Conservation (phyloP, 805 yeast species). For the Trichomonascus vanleenenianus region DNA sequence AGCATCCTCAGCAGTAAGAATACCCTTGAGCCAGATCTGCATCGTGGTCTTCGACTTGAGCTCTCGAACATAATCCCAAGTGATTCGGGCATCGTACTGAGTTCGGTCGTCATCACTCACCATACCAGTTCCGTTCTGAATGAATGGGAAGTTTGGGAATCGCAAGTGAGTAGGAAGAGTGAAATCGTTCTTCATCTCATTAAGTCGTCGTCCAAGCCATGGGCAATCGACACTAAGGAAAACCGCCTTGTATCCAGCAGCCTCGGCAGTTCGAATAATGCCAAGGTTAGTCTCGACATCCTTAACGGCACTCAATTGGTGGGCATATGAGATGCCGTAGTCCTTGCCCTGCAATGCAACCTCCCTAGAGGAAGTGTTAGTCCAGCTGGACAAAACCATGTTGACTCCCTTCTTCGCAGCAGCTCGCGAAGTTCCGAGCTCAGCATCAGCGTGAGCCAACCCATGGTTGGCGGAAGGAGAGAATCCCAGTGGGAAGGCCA, state of each 20-base stretch:
- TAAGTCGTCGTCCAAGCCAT: constrained; percentile 41
- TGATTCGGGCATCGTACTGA: constrained; percentile 15
- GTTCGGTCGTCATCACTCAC: constrained; percentile 5
- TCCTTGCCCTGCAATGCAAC: constrained; percentile 1
- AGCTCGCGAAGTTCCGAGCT: constrained; percentile 22
- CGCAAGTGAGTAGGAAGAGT: neutral
- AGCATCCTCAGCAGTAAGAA: constrained; percentile 59
- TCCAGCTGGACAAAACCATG: constrained; percentile 3
- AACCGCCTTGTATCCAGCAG: constrained; percentile 32
- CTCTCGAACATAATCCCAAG: constrained; percentile 21
- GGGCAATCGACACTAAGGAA: constrained; percentile 50
- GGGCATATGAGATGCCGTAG: constrained; percentile 2
- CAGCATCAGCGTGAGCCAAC: too few relatives aligned
- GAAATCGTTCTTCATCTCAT: constrained; percentile 2
- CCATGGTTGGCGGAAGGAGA: too few relatives aligned
- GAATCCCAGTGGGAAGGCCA: too few relatives aligned
- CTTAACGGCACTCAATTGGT: constrained; percentile 2
- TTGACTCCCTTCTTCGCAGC: constrained; percentile 18
- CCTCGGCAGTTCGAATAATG: constrained; percentile 6
- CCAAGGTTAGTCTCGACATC: constrained; percentile 2
- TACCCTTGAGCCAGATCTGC: constrained; percentile 50
- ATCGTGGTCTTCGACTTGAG: constrained; percentile 31
- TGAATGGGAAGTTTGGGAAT: constrained; percentile 4
- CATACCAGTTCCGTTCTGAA: constrained; percentile 1
- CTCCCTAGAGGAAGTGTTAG: constrained; percentile 1